Base-by-base conservation (phyloP, 805 yeast species). In the Candida methanosorbosa region DNA sequence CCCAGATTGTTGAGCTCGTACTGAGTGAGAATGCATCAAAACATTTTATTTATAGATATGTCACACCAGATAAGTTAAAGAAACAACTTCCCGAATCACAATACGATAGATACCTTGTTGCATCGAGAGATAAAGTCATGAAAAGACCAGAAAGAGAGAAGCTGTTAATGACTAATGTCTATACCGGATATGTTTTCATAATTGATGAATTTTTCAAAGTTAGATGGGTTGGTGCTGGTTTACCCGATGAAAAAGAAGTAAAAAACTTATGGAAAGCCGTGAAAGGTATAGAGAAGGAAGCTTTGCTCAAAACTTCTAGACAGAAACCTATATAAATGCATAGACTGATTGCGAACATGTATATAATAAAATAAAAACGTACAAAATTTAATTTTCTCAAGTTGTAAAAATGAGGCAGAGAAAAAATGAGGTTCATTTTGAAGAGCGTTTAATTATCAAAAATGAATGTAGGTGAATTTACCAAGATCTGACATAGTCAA, bases 161-260 rank as follows among this genome's bases (percentile, higher is more conserved):
- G 18, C 56, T 90, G 24, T 61, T 72, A 32, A 72, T 87, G 44
- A 78, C 77, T 36, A 90, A 90, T 52, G 69, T 74, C 17, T 82
- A 81, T 46, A 75, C 94, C 2, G 97, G 97, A 0, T 87, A 84
- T 50, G 63, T 87, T 9, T 81, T 86, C 43, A 62, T 90, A 4
- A 69, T 92, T 24, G 98, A 92, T 50, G 65, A 64, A 13, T 63
- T 75, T 12, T 79, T 81, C 34, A 78, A 72, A 47, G 80, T 92
- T 35, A 66, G 97, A 46, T 90, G 97, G 97, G 87, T 86, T 18
- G 83, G 86, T 4, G 75, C 94, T 45, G 98, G 97, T 2, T 72
- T 70, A 27, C 81, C 95, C 2, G 66, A 68, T 13, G 75, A 69
- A n/a, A 69, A 70, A 23, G 98, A 92, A 45, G 59, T 63, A 32